Evolutionary conservation across 164 flowering plant species (phyloP), one percentile per base, ranked within the genome.

Genomic region (Tetracentron sinense): DNA sequence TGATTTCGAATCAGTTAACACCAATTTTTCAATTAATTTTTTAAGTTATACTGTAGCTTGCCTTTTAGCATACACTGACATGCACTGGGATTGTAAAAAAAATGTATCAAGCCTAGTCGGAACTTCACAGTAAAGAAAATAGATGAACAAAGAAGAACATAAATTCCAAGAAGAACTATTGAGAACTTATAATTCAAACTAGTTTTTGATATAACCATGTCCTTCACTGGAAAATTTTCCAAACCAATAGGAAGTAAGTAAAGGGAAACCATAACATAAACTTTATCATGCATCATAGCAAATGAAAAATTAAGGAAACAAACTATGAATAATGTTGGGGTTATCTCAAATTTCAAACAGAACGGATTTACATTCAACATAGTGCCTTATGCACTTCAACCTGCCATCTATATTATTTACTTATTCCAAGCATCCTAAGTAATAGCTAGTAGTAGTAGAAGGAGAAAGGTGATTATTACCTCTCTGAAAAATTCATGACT

Each of bases 401-500:
- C n/a, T n/a, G n/a, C n/a, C n/a, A n/a, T n/a, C n/a, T n/a, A n/a
- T n/a, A n/a, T n/a, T n/a, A n/a, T n/a, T n/a, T n/a, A n/a, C n/a
- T n/a, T n/a, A n/a, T n/a, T n/a, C n/a, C 0, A 54, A 26, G 27
- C 4, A 42, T 17, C 52, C 46, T 14, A 12, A 4, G 46, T 26
- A 59, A 10, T 31, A 28, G 7, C 16, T 22, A 7, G 44, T 3
- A 46, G 54, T 29, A 14, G 31, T 48, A n/a, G n/a, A 38, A 51
- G 26, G 19, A 14, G 44, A 38, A 56, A 42, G 54, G 10, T 33
- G 42, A 49, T 55, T 7, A 47, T 63, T 72, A 92, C 98, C 94
- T 92, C 98, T 27, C 85, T 80, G 29, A 85, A 52, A 63, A 92
- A 89, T 68, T 89, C 89, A 62, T 80, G 95, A 68, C 66, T 88